phyloP scores from a whole-genome alignment of 129 eudicot species.

The Arctium minus region DNA sequence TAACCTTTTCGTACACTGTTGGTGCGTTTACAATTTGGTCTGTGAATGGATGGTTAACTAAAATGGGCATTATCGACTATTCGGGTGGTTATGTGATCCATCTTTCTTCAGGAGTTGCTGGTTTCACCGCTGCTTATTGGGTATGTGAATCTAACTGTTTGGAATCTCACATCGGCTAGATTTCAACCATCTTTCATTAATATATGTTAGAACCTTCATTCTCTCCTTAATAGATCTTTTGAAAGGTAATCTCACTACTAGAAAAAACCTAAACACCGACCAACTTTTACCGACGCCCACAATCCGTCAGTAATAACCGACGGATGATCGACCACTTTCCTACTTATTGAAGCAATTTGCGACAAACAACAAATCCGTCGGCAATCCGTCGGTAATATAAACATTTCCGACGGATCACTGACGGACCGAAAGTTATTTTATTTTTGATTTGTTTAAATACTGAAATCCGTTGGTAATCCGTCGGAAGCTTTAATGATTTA shows the following conservation, averaged over 20 bases:
- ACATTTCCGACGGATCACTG: too few relatives aligned
- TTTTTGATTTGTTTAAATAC: too few relatives aligned
- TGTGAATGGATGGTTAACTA: slow-evolving; percentile 26
- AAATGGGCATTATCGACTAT: slow-evolving; percentile 38
- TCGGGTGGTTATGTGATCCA: slow-evolving; percentile 55
- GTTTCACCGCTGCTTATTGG: slow-evolving; percentile 51
- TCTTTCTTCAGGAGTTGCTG: slow-evolving; percentile 49
- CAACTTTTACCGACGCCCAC: too few relatives aligned
- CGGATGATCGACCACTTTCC: too few relatives aligned
- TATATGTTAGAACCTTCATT: background rate
- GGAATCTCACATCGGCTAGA: background rate
- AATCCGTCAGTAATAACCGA: too few relatives aligned
- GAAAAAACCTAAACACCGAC: too few relatives aligned
- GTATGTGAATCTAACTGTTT: background rate
- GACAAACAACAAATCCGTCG: too few relatives aligned
- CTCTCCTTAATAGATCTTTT: background rate
- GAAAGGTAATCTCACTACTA: background rate
- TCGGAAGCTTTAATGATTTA: too few relatives aligned
- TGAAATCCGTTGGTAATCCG: too few relatives aligned
- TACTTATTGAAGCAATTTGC: too few relatives aligned
- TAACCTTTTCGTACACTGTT: slow-evolving; percentile 43
- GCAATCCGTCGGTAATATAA: too few relatives aligned
- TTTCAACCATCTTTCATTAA: background rate
- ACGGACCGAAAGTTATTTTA: too few relatives aligned
- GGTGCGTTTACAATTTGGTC: slow-evolving; percentile 48